A percentile compares a stretch with the other conserved stretches of the same genome.
phyloP scores from a whole-genome alignment of 495 filamentous ascomycete genomes.

The Chaetomidium leptoderma region DNA sequence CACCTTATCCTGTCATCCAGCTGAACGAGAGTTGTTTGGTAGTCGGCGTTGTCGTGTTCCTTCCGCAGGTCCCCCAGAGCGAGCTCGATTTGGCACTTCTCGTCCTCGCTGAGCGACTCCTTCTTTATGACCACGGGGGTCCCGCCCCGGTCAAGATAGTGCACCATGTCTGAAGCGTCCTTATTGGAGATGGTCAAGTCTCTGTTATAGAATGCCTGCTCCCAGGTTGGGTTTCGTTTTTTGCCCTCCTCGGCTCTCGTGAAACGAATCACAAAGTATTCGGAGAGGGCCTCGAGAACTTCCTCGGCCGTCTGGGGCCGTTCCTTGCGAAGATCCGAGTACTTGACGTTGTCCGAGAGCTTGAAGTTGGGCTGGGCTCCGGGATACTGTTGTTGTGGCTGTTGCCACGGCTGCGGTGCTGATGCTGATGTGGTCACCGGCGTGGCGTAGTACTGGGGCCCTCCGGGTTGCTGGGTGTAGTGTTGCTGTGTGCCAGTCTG shows the following conservation, averaged over 20 bases:
- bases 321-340: constrained; percentile 19
- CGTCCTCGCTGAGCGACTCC: constrained; percentile 21
- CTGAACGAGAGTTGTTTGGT: constrained; percentile 32
- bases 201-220: constrained; percentile 20
- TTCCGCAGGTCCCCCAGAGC: constrained; percentile 21
- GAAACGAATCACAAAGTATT: constrained; percentile 32
- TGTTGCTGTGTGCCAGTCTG: neutral
- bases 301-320: constrained; percentile 24
- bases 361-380: neutral
- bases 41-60: constrained; percentile 24
- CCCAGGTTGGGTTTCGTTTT: constrained; percentile 29
- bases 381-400: neutral
- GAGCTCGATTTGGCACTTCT: constrained; percentile 34
- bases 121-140: constrained; percentile 28
- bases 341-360: constrained; percentile 12
- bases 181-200: constrained; percentile 26
- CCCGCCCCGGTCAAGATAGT: constrained; percentile 28
- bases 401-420: neutral
- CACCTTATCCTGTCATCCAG: constrained; percentile 29
- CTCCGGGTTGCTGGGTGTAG: neutral
- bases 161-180: constrained; percentile 27
- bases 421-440: neutral
- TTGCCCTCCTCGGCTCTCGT: constrained; percentile 24
- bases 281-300: constrained; percentile 29
- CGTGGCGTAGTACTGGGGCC: neutral